Base-by-base conservation (phyloP, 1,139 yeast genomes). In the Saccharomycopsis hybrid region DNA sequence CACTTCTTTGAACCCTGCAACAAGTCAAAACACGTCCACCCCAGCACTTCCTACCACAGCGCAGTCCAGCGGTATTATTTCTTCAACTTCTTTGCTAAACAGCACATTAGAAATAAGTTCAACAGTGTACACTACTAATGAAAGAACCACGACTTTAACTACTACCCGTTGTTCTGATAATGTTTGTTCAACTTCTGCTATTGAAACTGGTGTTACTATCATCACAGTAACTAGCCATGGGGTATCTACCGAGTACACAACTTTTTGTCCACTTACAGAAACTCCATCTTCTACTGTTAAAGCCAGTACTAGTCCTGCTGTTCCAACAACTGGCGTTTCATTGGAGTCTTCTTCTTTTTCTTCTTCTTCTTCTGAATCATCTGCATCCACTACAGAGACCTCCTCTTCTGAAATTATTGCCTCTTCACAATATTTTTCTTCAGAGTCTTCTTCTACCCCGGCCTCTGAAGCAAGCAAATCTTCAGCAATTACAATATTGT, bases 261-360 rank as follows among this genome's bases (percentile, higher is more conserved):
- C 73, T 27, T 68, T 60, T 59, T 68, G 72, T 58, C 73, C 73
- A 49, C 59, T 67, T 53, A 56, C 65, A 8, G 57, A 58, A 32
- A 49, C 47, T 4, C 32, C 50, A 30, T 18, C 38, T 35, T 32
- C 48, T 11, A 38, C 29, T 5, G 31, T 18, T 8, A 28, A 11
- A 4, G 4, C 38, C 8, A 25, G 28, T 30, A 24, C 31, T n/a
- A 5, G 29, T 28, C 9, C 35, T 9, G 35, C 18, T 7, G n/a
- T 7, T 11, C n/a, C 41, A 25, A 3, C 18, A 25, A n/a, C 32
- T n/a, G 41, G 27, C 18, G 18, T 18, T 18, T 18, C 18, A 18
- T 18, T 18, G 18, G 18, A 18, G 18, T 18, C 18, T 18, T 18
- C 18, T 18, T 18, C 18, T 18, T 18, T 18, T 18, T 18, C 18